phyloP scores from a whole-genome alignment of 2,329 filamentous ascomycete species.

The Colletotrichum sp. region DNA sequence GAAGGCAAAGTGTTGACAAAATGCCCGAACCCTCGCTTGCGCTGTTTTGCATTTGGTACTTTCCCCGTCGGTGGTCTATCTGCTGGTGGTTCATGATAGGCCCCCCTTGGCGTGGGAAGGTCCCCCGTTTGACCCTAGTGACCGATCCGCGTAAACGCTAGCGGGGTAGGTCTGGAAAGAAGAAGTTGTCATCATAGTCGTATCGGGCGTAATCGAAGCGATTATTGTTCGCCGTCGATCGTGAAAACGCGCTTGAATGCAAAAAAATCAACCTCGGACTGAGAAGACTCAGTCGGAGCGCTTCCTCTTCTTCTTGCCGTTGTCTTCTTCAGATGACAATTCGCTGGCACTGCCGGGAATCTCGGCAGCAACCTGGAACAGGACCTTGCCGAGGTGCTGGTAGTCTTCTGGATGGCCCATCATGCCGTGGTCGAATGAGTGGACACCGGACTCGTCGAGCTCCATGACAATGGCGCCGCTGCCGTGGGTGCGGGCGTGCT shows the following conservation, averaged over 20 bases:
- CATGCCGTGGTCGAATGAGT: slow-evolving; percentile 46
- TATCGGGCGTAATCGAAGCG: slow-evolving; percentile 34
- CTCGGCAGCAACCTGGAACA: slow-evolving; percentile 82
- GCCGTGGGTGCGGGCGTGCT: slow-evolving; percentile 94
- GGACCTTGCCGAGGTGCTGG: slow-evolving; percentile 72
- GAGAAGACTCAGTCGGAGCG: slow-evolving; percentile 61
- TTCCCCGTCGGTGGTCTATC: slow-evolving; percentile 33
- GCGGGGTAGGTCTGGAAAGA: slow-evolving; percentile 23
- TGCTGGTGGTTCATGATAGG: slow-evolving; percentile 13
- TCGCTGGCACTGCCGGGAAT: slow-evolving; percentile 70
- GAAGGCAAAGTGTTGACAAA: slow-evolving; percentile 41
- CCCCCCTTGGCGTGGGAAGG: not conserved
- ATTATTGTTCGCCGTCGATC: slow-evolving; percentile 14
- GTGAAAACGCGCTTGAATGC: slow-evolving; percentile 14
- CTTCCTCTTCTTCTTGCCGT: slow-evolving; percentile 78
- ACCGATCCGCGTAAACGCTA: slow-evolving; percentile 31
- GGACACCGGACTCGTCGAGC: slow-evolving; percentile 72
- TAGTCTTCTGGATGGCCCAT: slow-evolving; percentile 61
- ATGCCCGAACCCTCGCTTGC: slow-evolving; percentile 43
- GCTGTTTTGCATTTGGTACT: slow-evolving; percentile 42
- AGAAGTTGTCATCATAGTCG: slow-evolving; percentile 29
- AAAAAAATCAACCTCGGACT: slow-evolving; percentile 3
- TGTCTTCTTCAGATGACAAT: slow-evolving; percentile 59
- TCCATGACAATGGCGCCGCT: slow-evolving; percentile 91
- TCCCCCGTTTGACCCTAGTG: slow-evolving; percentile 28